Evolutionary conservation across 495 filamentous ascomycete species (phyloP).

Genomic region (Penicillium chermesinum): DNA sequence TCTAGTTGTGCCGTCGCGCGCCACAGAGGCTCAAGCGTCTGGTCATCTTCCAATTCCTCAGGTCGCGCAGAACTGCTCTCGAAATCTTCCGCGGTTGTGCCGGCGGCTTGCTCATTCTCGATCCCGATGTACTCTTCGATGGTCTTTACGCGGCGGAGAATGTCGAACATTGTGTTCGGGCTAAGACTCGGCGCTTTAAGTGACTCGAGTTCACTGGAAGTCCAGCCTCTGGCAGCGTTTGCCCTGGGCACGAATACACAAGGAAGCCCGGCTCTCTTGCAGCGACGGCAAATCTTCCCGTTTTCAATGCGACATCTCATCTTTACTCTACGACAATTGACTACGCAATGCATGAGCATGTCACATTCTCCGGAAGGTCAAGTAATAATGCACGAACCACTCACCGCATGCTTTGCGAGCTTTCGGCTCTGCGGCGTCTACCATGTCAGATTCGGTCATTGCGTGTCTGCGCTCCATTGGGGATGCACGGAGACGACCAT

Average conservation of each 20-base stretch:
- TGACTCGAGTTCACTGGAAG: neutral
- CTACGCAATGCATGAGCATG: too few species aligned
- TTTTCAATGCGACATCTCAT: constrained; percentile 28
- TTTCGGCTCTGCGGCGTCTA: neutral
- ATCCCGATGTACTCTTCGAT: neutral
- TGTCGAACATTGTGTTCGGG: neutral
- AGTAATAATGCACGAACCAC: neutral
- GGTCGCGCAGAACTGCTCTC: neutral
- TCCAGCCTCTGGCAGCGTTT: constrained; percentile 14
- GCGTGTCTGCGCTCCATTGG: too few species aligned
- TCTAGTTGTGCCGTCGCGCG: neutral
- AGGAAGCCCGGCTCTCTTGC: constrained; percentile 14
- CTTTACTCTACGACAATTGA: constrained; percentile 28
- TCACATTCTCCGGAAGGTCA: neutral
- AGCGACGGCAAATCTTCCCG: constrained; percentile 19
- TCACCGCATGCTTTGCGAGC: neutral
- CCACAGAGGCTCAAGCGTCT: neutral
- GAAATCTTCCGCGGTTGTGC: neutral
- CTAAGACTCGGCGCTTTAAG: neutral
- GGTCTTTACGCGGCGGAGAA: neutral
- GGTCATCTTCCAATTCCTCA: neutral
- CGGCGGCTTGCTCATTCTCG: neutral
- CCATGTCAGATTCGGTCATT: too few species aligned
- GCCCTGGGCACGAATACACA: constrained; percentile 28
- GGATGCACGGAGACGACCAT: too few species aligned